phyloP scores from a whole-genome alignment of 257 asterid genomes.

The Solanum stenotomum region DNA sequence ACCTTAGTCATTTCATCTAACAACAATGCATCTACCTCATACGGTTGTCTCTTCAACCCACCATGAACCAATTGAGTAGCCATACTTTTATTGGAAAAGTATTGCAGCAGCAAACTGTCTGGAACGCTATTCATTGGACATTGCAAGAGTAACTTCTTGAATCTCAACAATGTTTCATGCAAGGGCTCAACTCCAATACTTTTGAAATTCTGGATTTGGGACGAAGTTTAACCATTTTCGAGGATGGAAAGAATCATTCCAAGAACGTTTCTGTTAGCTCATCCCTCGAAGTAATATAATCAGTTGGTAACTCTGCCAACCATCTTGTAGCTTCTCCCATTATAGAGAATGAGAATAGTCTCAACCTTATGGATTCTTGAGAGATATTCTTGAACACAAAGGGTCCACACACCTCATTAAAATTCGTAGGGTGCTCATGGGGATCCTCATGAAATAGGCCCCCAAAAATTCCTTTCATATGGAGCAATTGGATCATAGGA shows the following conservation, averaged over 20 bases:
- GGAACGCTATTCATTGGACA: neutral
- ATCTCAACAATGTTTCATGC: neutral
- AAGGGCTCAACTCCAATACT: neutral
- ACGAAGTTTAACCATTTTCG: neutral
- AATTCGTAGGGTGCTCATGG: neutral
- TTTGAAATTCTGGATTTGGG: neutral
- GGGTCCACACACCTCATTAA: neutral
- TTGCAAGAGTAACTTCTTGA: neutral
- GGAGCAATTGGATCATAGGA: neutral
- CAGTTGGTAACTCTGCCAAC: neutral
- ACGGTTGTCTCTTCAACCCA: neutral
- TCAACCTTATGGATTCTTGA: neutral
- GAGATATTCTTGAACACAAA: neutral
- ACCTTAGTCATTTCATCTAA: neutral
- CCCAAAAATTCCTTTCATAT: neutral
- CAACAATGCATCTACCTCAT: neutral
- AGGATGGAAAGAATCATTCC: neutral
- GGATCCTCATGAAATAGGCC: neutral
- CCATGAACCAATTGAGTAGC: neutral
- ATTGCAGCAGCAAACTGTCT: too few relatives aligned
- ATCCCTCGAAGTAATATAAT: neutral
- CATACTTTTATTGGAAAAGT: neutral
- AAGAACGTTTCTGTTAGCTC: neutral
- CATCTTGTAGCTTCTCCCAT: neutral
- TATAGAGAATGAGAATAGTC: neutral